Percentiles rank a stretch among this genome's conserved stretches.
These are phyloP conservation scores for Lunasporangiospora selenospora DNA, from an alignment of 192 early-diverging fungal species.

Conservation along the genomic window DNA sequence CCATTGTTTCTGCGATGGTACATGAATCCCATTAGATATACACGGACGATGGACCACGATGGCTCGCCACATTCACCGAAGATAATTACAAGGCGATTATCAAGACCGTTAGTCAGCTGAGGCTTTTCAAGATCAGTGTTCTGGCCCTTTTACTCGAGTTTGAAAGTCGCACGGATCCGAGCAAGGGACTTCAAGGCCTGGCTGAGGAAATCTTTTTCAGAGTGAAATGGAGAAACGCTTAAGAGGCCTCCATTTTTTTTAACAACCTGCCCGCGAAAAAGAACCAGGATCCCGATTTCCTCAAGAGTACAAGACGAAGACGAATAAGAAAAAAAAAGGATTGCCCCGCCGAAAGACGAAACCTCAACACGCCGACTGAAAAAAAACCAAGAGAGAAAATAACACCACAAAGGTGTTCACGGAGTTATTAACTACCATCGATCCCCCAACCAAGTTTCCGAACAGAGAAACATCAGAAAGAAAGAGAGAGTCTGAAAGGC, in stretches of 20 bases:
- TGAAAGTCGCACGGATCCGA: not conserved
- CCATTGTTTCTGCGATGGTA: not conserved
- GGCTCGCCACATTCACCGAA: conserved; percentile 4
- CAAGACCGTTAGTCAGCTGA: conserved; percentile 10
- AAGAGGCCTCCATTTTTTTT: conserved; percentile 1
- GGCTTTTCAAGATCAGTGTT: not conserved
- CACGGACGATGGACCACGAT: conserved; percentile 2
- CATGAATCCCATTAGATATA: conserved; percentile 4
- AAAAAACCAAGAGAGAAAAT: no score
- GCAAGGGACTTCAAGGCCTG: not conserved
- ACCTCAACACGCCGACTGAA: no score
- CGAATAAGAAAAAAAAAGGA: no score
- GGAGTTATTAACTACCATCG: no score
- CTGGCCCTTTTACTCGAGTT: conserved; percentile 10
- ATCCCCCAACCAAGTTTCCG: no score
- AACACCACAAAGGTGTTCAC: no score
- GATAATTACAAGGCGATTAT: conserved; percentile 9
- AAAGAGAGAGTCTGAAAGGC: no score
- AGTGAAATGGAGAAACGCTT: not conserved
- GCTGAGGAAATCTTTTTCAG: not conserved
- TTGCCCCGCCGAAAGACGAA: no score
- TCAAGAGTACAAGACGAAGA: no score
- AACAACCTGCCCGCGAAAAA: not conserved
- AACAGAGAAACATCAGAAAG: no score
- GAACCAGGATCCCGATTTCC: no score